Conservation (phyloP, 2,329 filamentous ascomycete genomes). For the Epicoccum sorghinum region DNA sequence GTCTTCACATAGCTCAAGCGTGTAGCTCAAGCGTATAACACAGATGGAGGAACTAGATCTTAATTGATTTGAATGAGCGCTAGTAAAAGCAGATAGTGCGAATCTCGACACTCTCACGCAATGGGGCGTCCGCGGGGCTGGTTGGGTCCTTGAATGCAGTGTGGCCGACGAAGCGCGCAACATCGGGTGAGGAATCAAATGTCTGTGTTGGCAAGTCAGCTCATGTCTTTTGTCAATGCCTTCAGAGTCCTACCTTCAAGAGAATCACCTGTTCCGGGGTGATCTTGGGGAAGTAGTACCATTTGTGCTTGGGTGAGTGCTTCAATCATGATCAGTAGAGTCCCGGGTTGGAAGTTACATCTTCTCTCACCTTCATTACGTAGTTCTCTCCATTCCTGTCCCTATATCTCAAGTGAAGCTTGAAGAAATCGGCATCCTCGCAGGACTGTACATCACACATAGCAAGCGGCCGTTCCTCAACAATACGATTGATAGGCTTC, state of each 20-base stretch:
- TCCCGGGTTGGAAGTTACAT: background rate
- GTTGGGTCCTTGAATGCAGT: conserved; percentile 49
- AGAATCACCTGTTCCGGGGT: conserved; percentile 45
- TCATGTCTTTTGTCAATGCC: too few species aligned
- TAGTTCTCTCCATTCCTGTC: conserved; percentile 52
- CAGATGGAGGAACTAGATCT: too few species aligned
- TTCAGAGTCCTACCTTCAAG: conserved; percentile 34
- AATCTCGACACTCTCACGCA: conserved; percentile 50
- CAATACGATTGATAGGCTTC: conserved; percentile 52
- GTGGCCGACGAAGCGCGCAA: conserved; percentile 48
- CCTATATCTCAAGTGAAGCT: conserved; percentile 47
- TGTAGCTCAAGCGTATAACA: too few species aligned
- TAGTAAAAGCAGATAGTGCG: conserved; percentile 51
- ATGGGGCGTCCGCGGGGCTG: conserved; percentile 36
- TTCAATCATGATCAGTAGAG: conserved; percentile 12
- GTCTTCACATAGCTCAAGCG: too few species aligned
- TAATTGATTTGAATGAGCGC: background rate
- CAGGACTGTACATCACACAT: conserved; percentile 50
- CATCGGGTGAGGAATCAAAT: conserved; percentile 43
- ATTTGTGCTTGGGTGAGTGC: conserved; percentile 43
- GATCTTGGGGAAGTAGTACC: conserved; percentile 52
- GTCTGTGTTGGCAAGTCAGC: conserved; percentile 24
- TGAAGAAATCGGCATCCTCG: conserved; percentile 49
- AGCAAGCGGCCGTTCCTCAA: conserved; percentile 50
- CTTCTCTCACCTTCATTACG: conserved; percentile 31